A percentile compares a stretch with the other conserved stretches of the same genome.
phyloP scores from a whole-genome alignment of 176 grass and related monocot species.

The Chrysopogon serrulatus region DNA sequence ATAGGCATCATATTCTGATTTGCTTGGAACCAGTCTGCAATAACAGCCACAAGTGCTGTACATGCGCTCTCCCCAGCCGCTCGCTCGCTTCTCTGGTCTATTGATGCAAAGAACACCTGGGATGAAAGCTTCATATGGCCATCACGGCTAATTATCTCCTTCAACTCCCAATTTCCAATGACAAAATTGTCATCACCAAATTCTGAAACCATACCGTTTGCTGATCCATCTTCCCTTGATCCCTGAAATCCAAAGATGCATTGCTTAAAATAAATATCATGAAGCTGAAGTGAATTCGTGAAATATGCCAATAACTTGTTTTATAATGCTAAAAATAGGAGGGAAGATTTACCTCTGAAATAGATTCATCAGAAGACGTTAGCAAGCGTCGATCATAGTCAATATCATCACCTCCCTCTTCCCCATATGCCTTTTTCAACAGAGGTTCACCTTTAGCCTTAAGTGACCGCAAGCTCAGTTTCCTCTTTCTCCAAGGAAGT shows the following conservation, averaged over 20 bases:
- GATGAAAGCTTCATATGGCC: constrained; percentile 69
- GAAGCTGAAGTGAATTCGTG: background rate
- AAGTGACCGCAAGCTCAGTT: constrained; percentile 41
- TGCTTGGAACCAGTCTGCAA: constrained; percentile 82
- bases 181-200: constrained; percentile 78
- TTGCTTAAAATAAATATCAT: constrained; percentile 1
- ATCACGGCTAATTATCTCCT: constrained; percentile 62
- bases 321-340: background rate
- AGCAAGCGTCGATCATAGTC: constrained; percentile 64
- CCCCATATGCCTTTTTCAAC: constrained; percentile 71
- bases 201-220: constrained; percentile 38
- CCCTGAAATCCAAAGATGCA: constrained; percentile 19
- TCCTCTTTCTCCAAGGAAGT: constrained; percentile 68
- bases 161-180: constrained; percentile 84
- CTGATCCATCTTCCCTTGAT: constrained; percentile 41
- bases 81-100: constrained; percentile 91
- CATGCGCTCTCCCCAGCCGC: constrained; percentile 82
- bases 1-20: constrained; percentile 68
- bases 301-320: background rate
- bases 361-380: constrained; percentile 32
- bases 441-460: constrained; percentile 71
- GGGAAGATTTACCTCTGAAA: constrained; percentile 35
- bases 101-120: constrained; percentile 82
- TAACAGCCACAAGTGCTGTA: constrained; percentile 72
- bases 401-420: constrained; percentile 91